A percentile compares a stretch with the other conserved stretches of the same genome.
These are phyloP conservation scores for Neonectria hederae DNA, from an alignment of 2,329 filamentous ascomycete genomes.

Conservation along the genomic window DNA sequence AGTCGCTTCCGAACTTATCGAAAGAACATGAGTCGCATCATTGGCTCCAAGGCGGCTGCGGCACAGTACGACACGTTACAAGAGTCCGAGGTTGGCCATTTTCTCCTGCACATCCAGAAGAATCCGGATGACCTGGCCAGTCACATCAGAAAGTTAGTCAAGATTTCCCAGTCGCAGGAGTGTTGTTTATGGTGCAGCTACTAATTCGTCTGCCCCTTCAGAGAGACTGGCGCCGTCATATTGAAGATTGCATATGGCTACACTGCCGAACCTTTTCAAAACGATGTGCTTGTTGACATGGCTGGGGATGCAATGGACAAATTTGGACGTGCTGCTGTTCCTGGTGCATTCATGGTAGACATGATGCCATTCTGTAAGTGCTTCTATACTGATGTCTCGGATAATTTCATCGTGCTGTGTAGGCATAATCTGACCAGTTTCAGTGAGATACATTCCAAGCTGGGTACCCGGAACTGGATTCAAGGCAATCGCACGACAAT, in stretches of 20 bases:
- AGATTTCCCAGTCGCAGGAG: too few relatives aligned
- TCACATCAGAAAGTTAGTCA: slow-evolving; percentile 54
- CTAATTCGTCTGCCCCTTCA: slow-evolving; percentile 4
- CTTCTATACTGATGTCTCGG: neutral
- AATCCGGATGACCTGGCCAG: slow-evolving; percentile 49
- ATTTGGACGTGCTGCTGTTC: slow-evolving; percentile 22
- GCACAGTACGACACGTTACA: slow-evolving; percentile 53
- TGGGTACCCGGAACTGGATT: slow-evolving; percentile 30
- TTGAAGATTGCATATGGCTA: slow-evolving; percentile 37
- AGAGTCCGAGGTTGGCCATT: slow-evolving; percentile 50
- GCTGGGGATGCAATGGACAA: slow-evolving; percentile 31
- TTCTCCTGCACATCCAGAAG: slow-evolving; percentile 45
- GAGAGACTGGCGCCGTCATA: slow-evolving; percentile 30
- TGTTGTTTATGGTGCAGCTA: too few relatives aligned
- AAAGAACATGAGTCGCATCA: slow-evolving; percentile 54
- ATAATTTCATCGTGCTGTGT: too few relatives aligned
- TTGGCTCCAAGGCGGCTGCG: slow-evolving; percentile 54
- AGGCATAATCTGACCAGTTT: neutral
- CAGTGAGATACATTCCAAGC: slow-evolving; percentile 29
- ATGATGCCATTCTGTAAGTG: slow-evolving; percentile 30
- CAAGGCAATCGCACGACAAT: slow-evolving; percentile 25
- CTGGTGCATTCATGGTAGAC: slow-evolving; percentile 32
- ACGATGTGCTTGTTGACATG: slow-evolving; percentile 29
- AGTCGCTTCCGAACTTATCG: slow-evolving; percentile 52
- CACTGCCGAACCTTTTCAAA: slow-evolving; percentile 26